Percentiles rank a stretch among this genome's conserved stretches.
Evolutionary conservation across 495 filamentous ascomycete species (phyloP).

Genomic region (Neurospora terricola): DNA sequence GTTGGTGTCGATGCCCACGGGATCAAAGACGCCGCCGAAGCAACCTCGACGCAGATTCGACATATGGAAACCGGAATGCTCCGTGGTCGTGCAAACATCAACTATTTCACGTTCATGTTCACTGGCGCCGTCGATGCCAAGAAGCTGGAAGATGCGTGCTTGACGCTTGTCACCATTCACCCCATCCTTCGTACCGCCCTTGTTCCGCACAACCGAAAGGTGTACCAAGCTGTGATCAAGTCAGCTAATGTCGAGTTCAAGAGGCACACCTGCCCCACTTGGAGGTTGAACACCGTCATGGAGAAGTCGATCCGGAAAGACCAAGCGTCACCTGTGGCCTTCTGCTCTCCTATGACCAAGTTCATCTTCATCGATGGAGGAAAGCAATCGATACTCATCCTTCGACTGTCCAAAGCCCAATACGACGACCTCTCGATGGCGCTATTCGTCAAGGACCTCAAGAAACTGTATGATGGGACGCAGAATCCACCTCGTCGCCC

Average conservation of each 20-base stretch:
- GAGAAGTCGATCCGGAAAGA: conserved; percentile 35
- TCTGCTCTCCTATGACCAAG: conserved; percentile 33
- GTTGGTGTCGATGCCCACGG: conserved; percentile 23
- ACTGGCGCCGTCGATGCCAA: conserved; percentile 28
- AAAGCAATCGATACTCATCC: conserved; percentile 33
- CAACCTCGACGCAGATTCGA: conserved; percentile 32
- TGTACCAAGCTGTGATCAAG: conserved; percentile 36
- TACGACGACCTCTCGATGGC: conserved; percentile 35
- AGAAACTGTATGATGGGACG: conserved; percentile 30
- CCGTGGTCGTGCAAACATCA: conserved; percentile 27
- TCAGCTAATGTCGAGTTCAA: conserved; percentile 30
- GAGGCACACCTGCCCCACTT: conserved; percentile 30
- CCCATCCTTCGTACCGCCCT: conserved; percentile 38
- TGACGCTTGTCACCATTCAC: conserved; percentile 27
- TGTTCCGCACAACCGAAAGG: conserved; percentile 28
- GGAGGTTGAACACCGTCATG: conserved; percentile 26
- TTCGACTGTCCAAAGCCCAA: conserved; percentile 37
- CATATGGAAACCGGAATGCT: conserved; percentile 39
- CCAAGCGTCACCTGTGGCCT: conserved; percentile 23
- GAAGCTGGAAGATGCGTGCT: conserved; percentile 35
- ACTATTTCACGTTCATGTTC: conserved; percentile 35
- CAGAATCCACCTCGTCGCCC: conserved; percentile 23
- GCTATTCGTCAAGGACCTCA: conserved; percentile 32
- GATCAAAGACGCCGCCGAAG: conserved; percentile 34
- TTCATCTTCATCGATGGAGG: conserved; percentile 37